These are phyloP conservation scores for Artomyces pyxidatus DNA, from an alignment of 768 basidiomycete genomes.

Conservation along the genomic window DNA sequence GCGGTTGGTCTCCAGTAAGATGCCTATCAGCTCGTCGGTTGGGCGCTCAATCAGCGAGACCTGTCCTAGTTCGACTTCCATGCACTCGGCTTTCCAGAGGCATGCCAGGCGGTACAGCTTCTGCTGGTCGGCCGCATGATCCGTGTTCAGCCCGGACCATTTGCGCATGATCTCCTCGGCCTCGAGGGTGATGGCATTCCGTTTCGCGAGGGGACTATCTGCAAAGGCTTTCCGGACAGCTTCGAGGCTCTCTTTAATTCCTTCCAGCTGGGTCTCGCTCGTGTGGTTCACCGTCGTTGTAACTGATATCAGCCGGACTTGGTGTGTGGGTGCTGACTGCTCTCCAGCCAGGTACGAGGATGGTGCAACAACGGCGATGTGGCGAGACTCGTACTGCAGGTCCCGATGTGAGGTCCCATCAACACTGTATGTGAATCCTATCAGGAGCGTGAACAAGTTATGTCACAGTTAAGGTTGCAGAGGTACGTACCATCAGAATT, in stretches of 20 bases:
- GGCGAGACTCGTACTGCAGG: neutral
- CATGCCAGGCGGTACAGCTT: neutral
- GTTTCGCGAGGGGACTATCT: neutral
- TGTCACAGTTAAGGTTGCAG: too few species aligned
- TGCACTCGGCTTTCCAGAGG: neutral
- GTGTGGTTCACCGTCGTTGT: neutral
- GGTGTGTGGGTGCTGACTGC: neutral
- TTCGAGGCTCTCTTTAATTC: neutral
- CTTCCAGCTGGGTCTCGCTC: neutral
- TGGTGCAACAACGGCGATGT: neutral
- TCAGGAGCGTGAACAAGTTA: neutral
- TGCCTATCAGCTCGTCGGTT: neutral
- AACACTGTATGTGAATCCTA: neutral
- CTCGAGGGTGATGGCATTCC: neutral
- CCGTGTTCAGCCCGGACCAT: constrained; percentile 2
- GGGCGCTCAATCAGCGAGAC: neutral
- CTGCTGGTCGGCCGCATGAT: constrained; percentile 11
- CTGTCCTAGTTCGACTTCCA: neutral
- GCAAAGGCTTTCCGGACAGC: neutral
- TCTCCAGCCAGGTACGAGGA: neutral
- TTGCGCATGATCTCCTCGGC: neutral
- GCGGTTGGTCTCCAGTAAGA: neutral
- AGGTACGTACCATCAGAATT: too few species aligned
- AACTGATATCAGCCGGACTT: neutral
- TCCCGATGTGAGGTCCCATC: neutral